phyloP scores from a whole-genome alignment of 805 yeast genomes.

The Wickerhamomyces sydowiorum region DNA sequence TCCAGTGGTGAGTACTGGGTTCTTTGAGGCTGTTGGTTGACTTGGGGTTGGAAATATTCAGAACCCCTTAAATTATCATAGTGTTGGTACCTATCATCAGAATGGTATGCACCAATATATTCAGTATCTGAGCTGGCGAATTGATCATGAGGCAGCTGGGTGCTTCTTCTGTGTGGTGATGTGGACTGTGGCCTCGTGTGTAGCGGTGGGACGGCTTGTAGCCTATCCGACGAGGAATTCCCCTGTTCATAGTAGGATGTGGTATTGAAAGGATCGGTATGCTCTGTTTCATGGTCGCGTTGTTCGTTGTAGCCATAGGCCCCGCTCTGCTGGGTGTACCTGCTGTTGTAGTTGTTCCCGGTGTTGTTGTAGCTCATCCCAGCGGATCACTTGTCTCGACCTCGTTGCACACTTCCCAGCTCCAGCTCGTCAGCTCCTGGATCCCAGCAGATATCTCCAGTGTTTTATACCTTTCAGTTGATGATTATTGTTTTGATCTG shows the following conservation, averaged over 20 bases:
- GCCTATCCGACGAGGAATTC: slow-evolving; percentile 13
- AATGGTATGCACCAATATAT: slow-evolving; percentile 1
- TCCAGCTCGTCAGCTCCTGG: not conserved
- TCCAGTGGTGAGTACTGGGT: not conserved
- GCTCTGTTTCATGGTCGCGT: slow-evolving; percentile 5
- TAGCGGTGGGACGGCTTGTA: slow-evolving; percentile 11
- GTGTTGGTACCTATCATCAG: slow-evolving; percentile 1
- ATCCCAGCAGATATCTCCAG: too few species aligned
- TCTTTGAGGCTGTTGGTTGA: not conserved
- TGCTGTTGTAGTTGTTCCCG: not conserved
- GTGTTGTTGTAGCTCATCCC: slow-evolving; percentile 3
- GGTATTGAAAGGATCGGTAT: slow-evolving; percentile 8
- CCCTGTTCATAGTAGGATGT: slow-evolving; percentile 3
- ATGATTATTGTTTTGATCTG: not conserved
- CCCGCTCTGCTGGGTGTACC: slow-evolving; percentile 1
- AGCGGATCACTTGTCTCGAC: slow-evolving; percentile 5
- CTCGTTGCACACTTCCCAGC: slow-evolving; percentile 9
- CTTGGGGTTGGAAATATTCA: not conserved
- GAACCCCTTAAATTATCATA: not conserved
- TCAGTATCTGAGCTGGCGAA: not conserved
- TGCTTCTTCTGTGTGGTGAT: slow-evolving; percentile 12
- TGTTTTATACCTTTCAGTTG: not conserved
- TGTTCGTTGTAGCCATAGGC: slow-evolving; percentile 2
- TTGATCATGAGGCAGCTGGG: not conserved
- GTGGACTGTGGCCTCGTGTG: slow-evolving; percentile 8